Conservation (phyloP, 2,329 filamentous ascomycete species). For the Cladosporium halotolerans region DNA sequence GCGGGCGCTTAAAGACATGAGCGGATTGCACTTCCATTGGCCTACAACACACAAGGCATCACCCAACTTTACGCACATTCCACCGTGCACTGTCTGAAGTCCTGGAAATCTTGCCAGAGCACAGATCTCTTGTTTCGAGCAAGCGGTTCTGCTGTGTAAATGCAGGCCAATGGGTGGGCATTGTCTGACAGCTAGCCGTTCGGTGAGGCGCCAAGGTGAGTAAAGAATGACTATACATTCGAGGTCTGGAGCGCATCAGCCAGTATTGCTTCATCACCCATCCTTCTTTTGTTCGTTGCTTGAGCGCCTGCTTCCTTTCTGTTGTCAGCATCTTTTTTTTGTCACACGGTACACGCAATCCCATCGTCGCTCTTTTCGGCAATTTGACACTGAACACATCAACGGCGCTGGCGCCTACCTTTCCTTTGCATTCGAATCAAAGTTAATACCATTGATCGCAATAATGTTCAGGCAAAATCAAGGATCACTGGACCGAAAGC, state of each 20-base stretch:
- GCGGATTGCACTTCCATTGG: background rate
- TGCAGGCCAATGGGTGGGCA: slow-evolving; percentile 4
- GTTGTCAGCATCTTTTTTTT: background rate
- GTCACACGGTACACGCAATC: background rate
- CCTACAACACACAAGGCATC: background rate
- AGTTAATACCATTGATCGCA: background rate
- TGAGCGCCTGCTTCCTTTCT: background rate
- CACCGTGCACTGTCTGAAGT: slow-evolving; percentile 2
- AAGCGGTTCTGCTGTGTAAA: slow-evolving; percentile 11
- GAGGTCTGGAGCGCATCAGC: background rate
- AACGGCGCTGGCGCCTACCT: slow-evolving; percentile 8
- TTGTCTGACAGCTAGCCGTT: background rate
- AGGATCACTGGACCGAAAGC: slow-evolving; percentile 1
- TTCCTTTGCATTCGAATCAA: background rate
- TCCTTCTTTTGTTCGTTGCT: slow-evolving; percentile 1
- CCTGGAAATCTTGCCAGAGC: background rate
- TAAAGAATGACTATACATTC: slow-evolving; percentile 3
- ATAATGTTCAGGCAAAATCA: slow-evolving; percentile 4
- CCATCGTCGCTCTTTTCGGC: no score
- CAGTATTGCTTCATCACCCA: background rate
- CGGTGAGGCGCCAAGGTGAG: slow-evolving; percentile 5
- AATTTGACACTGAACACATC: background rate
- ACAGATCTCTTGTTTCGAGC: slow-evolving; percentile 5
- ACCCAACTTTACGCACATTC: background rate
- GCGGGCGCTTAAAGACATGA: slow-evolving; percentile 7